phyloP scores from a whole-genome alignment of 2,329 filamentous ascomycete species.

The Xenoacremonium recifei region DNA sequence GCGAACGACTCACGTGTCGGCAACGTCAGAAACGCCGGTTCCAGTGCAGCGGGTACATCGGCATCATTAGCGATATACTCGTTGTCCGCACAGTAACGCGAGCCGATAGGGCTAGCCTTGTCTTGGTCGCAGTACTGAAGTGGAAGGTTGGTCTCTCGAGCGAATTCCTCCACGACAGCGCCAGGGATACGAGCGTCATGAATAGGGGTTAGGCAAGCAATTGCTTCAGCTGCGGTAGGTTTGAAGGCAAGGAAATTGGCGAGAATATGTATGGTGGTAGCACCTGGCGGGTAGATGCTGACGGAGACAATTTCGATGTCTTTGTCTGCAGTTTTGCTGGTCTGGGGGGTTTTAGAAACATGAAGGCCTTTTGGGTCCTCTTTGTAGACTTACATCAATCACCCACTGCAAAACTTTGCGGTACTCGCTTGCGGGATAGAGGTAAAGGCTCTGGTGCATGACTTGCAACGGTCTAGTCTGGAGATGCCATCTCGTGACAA shows the following conservation, averaged over 20 bases:
- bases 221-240: constrained; percentile 30
- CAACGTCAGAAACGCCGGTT: constrained; percentile 46
- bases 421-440: constrained; percentile 48
- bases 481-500: constrained; percentile 52
- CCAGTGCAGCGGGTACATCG: constrained; percentile 43
- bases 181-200: constrained; percentile 39
- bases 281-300: neutral
- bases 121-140: constrained; percentile 43
- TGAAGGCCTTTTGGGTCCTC: no score
- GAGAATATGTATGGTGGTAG: neutral
- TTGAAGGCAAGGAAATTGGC: constrained; percentile 39
- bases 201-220: constrained; percentile 30
- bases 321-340: neutral
- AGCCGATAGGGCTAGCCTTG: constrained; percentile 44
- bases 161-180: constrained; percentile 35
- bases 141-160: constrained; percentile 37
- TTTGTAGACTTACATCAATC: constrained; percentile 33
- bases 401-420: constrained; percentile 47
- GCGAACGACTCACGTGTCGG: constrained; percentile 44
- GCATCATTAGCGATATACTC: constrained; percentile 46
- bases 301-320: neutral
- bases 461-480: constrained; percentile 28
- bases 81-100: constrained; percentile 52
- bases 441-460: constrained; percentile 28
- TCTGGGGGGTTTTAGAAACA: neutral